A percentile compares a stretch with the other conserved stretches of the same genome.
These are phyloP conservation scores for Andrographis paniculata DNA, from an alignment of 305 asterid species.

Conservation along the genomic window DNA sequence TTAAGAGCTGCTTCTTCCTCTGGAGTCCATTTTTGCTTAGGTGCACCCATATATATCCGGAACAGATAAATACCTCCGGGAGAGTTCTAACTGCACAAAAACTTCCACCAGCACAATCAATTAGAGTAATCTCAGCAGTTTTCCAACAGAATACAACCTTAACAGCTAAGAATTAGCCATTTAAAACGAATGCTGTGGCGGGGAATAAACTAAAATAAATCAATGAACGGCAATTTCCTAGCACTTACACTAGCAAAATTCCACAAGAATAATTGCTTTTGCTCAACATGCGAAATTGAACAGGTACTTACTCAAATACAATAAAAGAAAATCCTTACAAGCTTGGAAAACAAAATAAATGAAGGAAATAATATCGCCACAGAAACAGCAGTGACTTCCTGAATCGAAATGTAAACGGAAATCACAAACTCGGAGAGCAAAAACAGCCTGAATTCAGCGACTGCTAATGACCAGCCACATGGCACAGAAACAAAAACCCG, in stretches of 20 bases:
- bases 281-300: constrained; percentile 1
- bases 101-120: neutral
- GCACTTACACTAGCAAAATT: neutral
- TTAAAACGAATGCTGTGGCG: neutral
- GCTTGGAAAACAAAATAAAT: neutral
- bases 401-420: neutral
- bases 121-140: constrained; percentile 4
- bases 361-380: neutral
- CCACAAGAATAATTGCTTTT: neutral
- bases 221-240: neutral
- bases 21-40: constrained; percentile 98
- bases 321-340: neutral
- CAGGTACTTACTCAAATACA: neutral
- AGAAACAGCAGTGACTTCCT: constrained; percentile 2
- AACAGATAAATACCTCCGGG: constrained; percentile 10
- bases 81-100: constrained; percentile 16
- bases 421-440: neutral
- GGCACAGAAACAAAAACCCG: constrained; percentile 1
- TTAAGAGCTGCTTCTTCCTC: constrained; percentile 99
- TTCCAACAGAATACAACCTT: constrained; percentile 2
- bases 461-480: neutral
- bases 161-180: neutral
- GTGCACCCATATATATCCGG: constrained; percentile 74
- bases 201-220: constrained; percentile 2
- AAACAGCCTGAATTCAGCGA: constrained; percentile 4